Conservation (phyloP, 225 moss, liverwort and hornwort species). For the Polytrichum formosum region DNA sequence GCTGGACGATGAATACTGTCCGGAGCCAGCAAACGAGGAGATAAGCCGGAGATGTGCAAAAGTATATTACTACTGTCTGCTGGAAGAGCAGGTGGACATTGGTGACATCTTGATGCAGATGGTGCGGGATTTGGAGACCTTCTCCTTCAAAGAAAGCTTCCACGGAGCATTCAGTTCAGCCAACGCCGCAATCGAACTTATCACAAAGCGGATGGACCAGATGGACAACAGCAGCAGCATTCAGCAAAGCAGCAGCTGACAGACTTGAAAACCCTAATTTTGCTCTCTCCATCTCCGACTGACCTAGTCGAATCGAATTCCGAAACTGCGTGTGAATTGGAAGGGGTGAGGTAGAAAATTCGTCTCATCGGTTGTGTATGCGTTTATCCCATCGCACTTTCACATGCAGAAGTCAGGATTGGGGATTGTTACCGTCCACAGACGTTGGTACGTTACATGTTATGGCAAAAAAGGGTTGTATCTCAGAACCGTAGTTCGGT, state of each 20-base stretch:
- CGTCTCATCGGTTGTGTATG: too few species aligned
- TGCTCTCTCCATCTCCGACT: too few species aligned
- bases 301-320: too few species aligned
- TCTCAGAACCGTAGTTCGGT: too few species aligned
- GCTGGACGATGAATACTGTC: constrained; percentile 94
- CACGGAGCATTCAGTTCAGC: constrained; percentile 94
- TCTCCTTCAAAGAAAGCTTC: constrained; percentile 95
- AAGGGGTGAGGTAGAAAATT: too few species aligned
- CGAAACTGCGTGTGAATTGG: too few species aligned
- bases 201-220: constrained; percentile 79
- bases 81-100: constrained; percentile 89
- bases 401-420: too few species aligned
- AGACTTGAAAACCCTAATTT: too few species aligned
- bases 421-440: too few species aligned
- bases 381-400: too few species aligned
- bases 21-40: constrained; percentile 89
- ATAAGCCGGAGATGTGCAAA: constrained; percentile 85
- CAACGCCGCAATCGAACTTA: constrained; percentile 88
- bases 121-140: constrained; percentile 88
- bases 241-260: background rate
- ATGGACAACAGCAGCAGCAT: constrained; percentile 22
- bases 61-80: constrained; percentile 81
- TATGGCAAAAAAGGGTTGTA: too few species aligned
- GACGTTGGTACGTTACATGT: too few species aligned
- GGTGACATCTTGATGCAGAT: constrained; percentile 99